A percentile compares a stretch with the other conserved stretches of the same genome.
These are phyloP conservation scores for Russula foetens DNA, from an alignment of 768 basidiomycete genomes.

Conservation along the genomic window DNA sequence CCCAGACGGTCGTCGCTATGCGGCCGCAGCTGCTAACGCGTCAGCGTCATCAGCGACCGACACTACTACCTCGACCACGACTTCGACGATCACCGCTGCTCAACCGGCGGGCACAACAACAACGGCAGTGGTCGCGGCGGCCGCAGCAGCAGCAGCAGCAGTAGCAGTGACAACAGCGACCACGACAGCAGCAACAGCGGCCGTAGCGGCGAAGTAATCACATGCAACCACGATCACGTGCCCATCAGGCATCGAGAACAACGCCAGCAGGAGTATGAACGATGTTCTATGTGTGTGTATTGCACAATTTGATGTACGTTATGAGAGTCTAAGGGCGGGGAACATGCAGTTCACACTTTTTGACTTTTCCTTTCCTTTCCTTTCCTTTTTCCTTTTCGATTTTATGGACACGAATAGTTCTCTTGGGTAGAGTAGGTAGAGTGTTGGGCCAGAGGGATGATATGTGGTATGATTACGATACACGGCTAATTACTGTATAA, in stretches of 20 bases:
- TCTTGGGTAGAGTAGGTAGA: conserved; percentile 7
- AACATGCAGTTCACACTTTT: not conserved
- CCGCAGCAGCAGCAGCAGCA: not conserved
- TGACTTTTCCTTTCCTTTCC: not conserved
- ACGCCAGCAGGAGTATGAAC: not conserved
- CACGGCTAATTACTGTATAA: conserved; percentile 13
- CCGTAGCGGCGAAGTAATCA: not conserved
- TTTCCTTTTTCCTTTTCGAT: not conserved
- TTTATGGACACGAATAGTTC: conserved; percentile 1
- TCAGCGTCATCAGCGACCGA: not conserved
- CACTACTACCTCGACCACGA: not conserved
- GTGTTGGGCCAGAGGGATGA: not conserved
- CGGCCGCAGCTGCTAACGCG: not conserved
- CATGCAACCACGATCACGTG: not conserved
- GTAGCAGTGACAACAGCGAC: not conserved
- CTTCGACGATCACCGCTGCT: not conserved
- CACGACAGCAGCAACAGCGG: not conserved
- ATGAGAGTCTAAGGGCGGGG: not conserved
- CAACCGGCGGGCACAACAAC: too few species aligned
- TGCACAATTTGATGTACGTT: conserved; percentile 1
- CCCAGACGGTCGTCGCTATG: conserved; percentile 35
- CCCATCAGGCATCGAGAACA: not conserved
- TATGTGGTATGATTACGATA: conserved; percentile 4
- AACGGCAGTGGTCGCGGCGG: not conserved
- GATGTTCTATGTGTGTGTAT: conserved; percentile 3